Evolutionary conservation across 768 basidiomycete genomes (phyloP).

Genomic region (Leccinum rimulosum): DNA sequence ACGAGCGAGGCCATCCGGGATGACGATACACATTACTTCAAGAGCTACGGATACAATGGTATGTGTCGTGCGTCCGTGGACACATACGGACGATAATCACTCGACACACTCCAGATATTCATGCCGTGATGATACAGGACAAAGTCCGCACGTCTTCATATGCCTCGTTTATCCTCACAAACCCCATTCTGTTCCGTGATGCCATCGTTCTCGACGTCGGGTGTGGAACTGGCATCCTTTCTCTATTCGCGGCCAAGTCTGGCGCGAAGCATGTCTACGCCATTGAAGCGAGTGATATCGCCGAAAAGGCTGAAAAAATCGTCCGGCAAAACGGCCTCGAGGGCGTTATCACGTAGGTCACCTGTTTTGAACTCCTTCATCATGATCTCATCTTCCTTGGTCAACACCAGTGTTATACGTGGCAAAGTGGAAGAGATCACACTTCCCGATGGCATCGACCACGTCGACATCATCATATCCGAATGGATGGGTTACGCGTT

Average conservation of each 20-base stretch:
- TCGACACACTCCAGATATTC: conserved; percentile 61
- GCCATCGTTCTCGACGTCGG: conserved; percentile 93
- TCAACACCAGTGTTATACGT: conserved; percentile 59
- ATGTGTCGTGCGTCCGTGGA: neutral
- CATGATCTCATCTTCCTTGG: conserved; percentile 8
- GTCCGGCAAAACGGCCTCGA: conserved; percentile 73
- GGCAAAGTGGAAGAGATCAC: conserved; percentile 89
- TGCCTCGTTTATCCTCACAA: conserved; percentile 84
- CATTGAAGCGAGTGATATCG: conserved; percentile 87
- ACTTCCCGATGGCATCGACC: conserved; percentile 64
- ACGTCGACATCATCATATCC: conserved; percentile 93
- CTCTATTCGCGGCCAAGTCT: conserved; percentile 83
- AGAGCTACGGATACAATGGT: conserved; percentile 90
- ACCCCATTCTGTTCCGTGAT: conserved; percentile 76
- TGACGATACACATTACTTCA: conserved; percentile 93
- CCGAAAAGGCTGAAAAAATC: conserved; percentile 72
- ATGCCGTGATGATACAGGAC: conserved; percentile 96
- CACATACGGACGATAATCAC: neutral
- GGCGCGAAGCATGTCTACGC: conserved; percentile 91
- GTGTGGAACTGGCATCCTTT: conserved; percentile 92
- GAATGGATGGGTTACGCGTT: conserved; percentile 98
- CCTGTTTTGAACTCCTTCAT: conserved; percentile 4
- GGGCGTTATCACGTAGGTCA: conserved; percentile 60
- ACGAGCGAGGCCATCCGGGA: conserved; percentile 46
- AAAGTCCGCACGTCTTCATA: conserved; percentile 92